These are phyloP conservation scores for Iris macrosiphon DNA, from an alignment of 106 monocot genomes.

Conservation along the genomic window DNA sequence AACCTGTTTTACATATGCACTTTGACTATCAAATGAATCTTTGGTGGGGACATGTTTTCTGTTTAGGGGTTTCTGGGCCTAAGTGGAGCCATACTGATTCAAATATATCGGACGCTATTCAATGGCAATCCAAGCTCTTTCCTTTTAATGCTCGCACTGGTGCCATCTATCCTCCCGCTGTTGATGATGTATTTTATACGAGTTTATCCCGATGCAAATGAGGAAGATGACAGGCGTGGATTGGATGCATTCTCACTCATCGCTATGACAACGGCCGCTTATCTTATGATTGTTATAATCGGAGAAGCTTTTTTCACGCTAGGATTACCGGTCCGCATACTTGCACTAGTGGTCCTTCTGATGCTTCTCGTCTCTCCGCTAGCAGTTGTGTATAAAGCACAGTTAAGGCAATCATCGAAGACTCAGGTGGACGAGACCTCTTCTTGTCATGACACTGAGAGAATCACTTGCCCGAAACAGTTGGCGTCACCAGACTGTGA, in stretches of 20 bases:
- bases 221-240: slow-evolving; percentile 35
- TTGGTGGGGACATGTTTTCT: neutral
- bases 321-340: slow-evolving; percentile 6
- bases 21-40: too few relatives aligned
- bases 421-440: neutral
- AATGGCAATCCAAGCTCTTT: slow-evolving; percentile 55
- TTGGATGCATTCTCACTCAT: slow-evolving; percentile 65
- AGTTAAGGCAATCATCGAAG: slow-evolving; percentile 23
- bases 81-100: slow-evolving; percentile 83
- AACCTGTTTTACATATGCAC: too few relatives aligned
- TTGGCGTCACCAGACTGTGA: neutral
- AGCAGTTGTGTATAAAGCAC: slow-evolving; percentile 25
- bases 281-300: slow-evolving; percentile 82
- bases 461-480: neutral
- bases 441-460: neutral
- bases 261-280: slow-evolving; percentile 49
- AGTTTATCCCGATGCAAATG: slow-evolving; percentile 25
- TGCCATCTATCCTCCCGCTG: slow-evolving; percentile 58
- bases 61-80: slow-evolving; percentile 81
- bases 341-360: slow-evolving; percentile 39
- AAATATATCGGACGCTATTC: slow-evolving; percentile 52
- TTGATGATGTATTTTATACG: slow-evolving; percentile 64
- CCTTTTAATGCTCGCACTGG: slow-evolving; percentile 63
- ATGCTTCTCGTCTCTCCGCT: slow-evolving; percentile 53
- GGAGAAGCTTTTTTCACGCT: slow-evolving; percentile 34